Conservation (phyloP, 2,329 filamentous ascomycete species). For the Scytalidium lignicola region DNA sequence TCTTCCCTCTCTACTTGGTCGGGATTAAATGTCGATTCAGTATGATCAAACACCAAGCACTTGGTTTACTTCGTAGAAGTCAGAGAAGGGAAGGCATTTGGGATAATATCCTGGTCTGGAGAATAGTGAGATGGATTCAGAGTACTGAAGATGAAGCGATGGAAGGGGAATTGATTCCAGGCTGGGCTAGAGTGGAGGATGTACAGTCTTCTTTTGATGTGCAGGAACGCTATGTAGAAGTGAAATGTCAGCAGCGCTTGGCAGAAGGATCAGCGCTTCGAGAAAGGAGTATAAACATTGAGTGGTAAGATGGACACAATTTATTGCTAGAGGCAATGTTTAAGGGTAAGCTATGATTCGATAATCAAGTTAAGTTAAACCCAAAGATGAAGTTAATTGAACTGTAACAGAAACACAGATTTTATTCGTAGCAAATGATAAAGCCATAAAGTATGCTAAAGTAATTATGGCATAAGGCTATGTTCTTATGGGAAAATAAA, state of each 20-base stretch:
- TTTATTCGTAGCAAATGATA: too few species aligned
- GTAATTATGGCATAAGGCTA: too few species aligned
- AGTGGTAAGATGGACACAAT: too few species aligned
- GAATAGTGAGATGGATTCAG: slow-evolving; percentile 19
- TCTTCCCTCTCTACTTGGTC: slow-evolving; percentile 2
- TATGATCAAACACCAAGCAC: background rate
- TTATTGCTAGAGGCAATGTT: too few species aligned
- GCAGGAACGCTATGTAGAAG: slow-evolving; percentile 3
- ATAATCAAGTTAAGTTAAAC: too few species aligned
- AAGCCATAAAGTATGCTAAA: too few species aligned
- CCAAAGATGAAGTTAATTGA: too few species aligned
- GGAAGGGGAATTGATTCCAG: slow-evolving; percentile 5
- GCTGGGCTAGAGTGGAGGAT: slow-evolving; percentile 10
- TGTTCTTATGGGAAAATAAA: too few species aligned
- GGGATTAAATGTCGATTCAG: slow-evolving; percentile 2
- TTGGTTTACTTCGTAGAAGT: background rate
- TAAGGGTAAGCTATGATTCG: too few species aligned
- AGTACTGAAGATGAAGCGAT: slow-evolving; percentile 16
- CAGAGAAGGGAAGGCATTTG: slow-evolving; percentile 1
- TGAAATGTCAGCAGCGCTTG: slow-evolving; percentile 9
- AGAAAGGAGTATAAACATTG: too few species aligned
- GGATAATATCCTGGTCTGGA: slow-evolving; percentile 6
- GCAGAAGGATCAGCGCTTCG: background rate
- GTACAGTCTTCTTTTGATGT: slow-evolving; percentile 3
- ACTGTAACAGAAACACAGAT: too few species aligned